A percentile compares a stretch with the other conserved stretches of the same genome.
phyloP scores from a whole-genome alignment of 495 filamentous ascomycete genomes.

The Penicillium coffeae region DNA sequence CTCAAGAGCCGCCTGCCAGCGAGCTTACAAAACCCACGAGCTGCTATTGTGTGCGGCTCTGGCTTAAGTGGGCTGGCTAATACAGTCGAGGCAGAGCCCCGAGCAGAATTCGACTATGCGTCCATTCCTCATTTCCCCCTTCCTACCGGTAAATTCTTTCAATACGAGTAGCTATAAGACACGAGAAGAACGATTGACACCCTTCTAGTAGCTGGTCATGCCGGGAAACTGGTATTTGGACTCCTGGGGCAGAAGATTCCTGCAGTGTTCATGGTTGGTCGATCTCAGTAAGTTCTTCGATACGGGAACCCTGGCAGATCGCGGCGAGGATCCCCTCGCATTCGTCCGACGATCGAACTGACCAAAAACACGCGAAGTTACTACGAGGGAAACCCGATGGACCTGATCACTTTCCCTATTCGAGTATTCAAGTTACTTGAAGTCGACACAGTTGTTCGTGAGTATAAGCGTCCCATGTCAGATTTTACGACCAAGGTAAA shows the following conservation, averaged over 20 bases:
- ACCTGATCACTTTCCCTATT: constrained; percentile 64
- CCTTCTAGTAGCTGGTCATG: constrained; percentile 61
- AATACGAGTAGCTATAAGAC: too few relatives aligned
- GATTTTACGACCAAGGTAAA: background rate
- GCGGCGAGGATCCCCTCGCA: background rate
- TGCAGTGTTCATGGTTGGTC: constrained; percentile 68
- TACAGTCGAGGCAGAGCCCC: constrained; percentile 50
- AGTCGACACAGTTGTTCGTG: constrained; percentile 60
- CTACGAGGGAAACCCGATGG: constrained; percentile 72
- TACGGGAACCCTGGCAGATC: background rate
- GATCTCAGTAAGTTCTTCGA: constrained; percentile 63
- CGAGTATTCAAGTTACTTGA: constrained; percentile 68
- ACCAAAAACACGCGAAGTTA: too few relatives aligned
- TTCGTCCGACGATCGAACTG: too few relatives aligned
- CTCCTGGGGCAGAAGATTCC: constrained; percentile 54
- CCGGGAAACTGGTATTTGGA: constrained; percentile 70
- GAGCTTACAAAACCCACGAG: constrained; percentile 47
- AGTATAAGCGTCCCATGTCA: constrained; percentile 13
- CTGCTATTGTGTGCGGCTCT: constrained; percentile 73
- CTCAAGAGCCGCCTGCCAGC: constrained; percentile 40
- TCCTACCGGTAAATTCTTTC: constrained; percentile 52
- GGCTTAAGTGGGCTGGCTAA: constrained; percentile 65
- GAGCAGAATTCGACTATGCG: constrained; percentile 56
- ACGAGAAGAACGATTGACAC: constrained; percentile 1
- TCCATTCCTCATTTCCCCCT: constrained; percentile 64